These are phyloP conservation scores for Aureobasidium sp. DNA, from an alignment of 2,329 filamentous ascomycete genomes.

Conservation along the genomic window DNA sequence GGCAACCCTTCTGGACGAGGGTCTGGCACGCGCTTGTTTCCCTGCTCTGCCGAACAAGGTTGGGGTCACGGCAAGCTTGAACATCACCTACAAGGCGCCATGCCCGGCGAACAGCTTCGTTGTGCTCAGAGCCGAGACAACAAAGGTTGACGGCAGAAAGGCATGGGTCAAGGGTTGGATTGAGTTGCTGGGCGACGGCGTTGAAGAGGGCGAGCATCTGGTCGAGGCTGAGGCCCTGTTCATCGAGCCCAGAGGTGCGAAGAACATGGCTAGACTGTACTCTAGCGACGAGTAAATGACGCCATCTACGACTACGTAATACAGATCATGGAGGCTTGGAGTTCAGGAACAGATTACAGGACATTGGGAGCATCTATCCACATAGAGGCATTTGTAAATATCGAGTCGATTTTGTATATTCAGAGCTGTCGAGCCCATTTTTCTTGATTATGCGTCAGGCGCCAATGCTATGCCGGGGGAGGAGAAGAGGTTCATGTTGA, in stretches of 20 bases:
- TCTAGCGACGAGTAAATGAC: neutral
- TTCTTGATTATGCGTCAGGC: constrained; percentile 3
- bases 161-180: constrained; percentile 87
- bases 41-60: constrained; percentile 78
- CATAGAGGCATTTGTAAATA: neutral
- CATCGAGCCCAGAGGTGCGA: constrained; percentile 77
- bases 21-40: constrained; percentile 81
- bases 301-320: neutral
- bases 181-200: constrained; percentile 60
- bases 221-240: constrained; percentile 83
- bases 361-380: neutral
- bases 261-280: constrained; percentile 33
- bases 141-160: constrained; percentile 84
- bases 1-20: constrained; percentile 90
- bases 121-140: constrained; percentile 71
- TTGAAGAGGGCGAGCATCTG: constrained; percentile 52
- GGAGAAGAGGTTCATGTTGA: constrained; percentile 1
- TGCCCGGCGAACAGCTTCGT: constrained; percentile 68
- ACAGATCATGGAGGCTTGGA: neutral
- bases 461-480: constrained; percentile 11
- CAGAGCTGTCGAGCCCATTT: neutral
- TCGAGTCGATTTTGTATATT: neutral
- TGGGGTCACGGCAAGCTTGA: constrained; percentile 79
- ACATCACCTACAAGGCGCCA: constrained; percentile 73
- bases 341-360: neutral